Evolutionary conservation across 768 basidiomycete genomes (phyloP).

Genomic region (Suillus bovinus): DNA sequence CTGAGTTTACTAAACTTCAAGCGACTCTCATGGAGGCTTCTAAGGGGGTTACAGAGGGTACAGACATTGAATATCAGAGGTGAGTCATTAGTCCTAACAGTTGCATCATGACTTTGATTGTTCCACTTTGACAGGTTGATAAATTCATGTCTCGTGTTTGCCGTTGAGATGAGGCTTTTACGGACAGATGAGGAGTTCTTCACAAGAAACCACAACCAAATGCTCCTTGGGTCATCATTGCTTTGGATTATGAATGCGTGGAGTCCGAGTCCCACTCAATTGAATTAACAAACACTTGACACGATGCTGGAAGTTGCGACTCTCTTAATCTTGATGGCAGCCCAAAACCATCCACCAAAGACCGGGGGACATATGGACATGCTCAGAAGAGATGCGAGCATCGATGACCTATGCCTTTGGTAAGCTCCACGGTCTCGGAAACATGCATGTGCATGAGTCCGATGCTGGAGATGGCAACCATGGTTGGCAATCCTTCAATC

Average conservation of each 20-base stretch:
- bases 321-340: conserved; percentile 26
- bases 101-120: too few species aligned
- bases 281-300: too few species aligned
- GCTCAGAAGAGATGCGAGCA: conserved; percentile 40
- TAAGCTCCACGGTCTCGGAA: conserved; percentile 24
- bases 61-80: conserved; percentile 16
- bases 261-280: too few species aligned
- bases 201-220: not conserved
- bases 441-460: conserved; percentile 30
- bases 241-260: not conserved
- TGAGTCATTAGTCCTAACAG: not conserved
- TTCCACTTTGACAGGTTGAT: too few species aligned
- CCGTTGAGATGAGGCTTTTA: not conserved
- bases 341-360: conserved; percentile 13
- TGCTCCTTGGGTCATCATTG: not conserved
- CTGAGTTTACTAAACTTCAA: conserved; percentile 1
- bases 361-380: conserved; percentile 28
- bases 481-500: conserved; percentile 32
- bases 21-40: conserved; percentile 24
- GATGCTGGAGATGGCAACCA: conserved; percentile 20
- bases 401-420: conserved; percentile 33
- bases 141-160: not conserved
- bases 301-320: conserved; percentile 25
- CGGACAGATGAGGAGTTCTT: not conserved
- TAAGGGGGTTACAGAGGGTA: conserved; percentile 34